Base-by-base conservation (phyloP, 2,329 filamentous ascomycete genomes). In the Uncinocarpus reesii region DNA sequence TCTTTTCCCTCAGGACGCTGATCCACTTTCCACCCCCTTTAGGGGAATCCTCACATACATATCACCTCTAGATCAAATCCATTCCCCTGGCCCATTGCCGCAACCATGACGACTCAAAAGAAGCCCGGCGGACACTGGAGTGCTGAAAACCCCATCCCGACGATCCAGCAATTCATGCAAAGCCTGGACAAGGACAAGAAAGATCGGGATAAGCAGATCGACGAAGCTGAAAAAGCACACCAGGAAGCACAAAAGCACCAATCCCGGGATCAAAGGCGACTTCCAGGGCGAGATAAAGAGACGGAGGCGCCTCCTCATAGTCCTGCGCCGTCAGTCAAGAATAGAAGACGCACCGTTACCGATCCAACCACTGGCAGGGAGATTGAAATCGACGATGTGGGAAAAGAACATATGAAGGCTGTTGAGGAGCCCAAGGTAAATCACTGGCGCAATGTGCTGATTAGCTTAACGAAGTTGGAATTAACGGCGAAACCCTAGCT, bases 361-460 rank as follows among this genome's bases (percentile, higher is more conserved):
- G 90, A 96, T 62, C 90, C 90, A 0, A 86, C 86, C 0, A 95
- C 90, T 0, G 88, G 88, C 16, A 84, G 80, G 44, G 76, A 95
- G 55, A 84, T 95, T 16, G 78, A 84, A 54, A 94, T 96, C 53
- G 84, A 88, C 56, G 86, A 94, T 67, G 80, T 84, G 16, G 79
- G 85, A 58, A 73, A 81, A 47, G 75, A 82, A 38, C 80, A 83
- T 58, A 76, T 85, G 66, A 76, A 84, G 36, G 71, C 78, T 2
- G 84, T 82, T 0, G 79, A 86, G 43, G 75, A 93, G 51, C 86
- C 88, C 1, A 71, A 75, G 64, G 83, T 85, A 70, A 56, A 65
- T 55, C 32, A 18, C 13, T 42, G 4, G 35, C n/a, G 21, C 18
- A 16, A n/a, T n/a, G n/a, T 23, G 15, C 34, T 13, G 7, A 15